Evolutionary conservation across 805 yeast genomes (phyloP).

Genomic region (Spathaspora arborariae): DNA sequence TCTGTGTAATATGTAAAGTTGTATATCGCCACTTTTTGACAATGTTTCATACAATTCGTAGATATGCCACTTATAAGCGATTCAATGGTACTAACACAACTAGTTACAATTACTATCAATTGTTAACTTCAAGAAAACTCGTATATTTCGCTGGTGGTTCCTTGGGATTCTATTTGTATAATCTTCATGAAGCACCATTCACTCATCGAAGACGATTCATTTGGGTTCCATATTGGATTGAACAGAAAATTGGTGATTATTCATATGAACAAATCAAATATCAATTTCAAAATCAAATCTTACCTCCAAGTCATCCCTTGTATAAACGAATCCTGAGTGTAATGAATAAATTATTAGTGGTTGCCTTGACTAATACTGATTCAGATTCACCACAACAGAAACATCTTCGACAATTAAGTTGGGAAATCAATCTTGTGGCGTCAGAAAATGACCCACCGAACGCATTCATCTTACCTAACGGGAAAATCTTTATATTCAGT

Average conservation of each 20-base stretch:
- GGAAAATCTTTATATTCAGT: constrained; percentile 87
- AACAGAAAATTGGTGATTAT: constrained; percentile 55
- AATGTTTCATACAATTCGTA: constrained; percentile 3
- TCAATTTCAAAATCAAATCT: constrained; percentile 48
- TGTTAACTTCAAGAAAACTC: constrained; percentile 24
- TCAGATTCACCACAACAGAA: constrained; percentile 19
- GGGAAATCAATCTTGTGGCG: constrained; percentile 71
- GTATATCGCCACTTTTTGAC: neutral
- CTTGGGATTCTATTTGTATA: constrained; percentile 24
- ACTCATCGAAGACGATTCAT: constrained; percentile 70
- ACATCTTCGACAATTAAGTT: constrained; percentile 44
- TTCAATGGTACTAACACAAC: constrained; percentile 11
- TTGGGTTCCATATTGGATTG: constrained; percentile 66
- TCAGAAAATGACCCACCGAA: constrained; percentile 80
- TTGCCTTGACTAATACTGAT: constrained; percentile 40
- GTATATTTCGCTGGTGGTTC: constrained; percentile 29
- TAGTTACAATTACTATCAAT: constrained; percentile 6
- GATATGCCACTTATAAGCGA: constrained; percentile 37
- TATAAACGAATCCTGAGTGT: constrained; percentile 53
- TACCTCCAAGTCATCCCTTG: constrained; percentile 63
- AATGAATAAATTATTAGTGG: constrained; percentile 60
- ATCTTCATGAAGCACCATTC: constrained; percentile 77
- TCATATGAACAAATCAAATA: constrained; percentile 58
- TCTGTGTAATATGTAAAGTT: too few relatives aligned
- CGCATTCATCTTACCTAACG: constrained; percentile 95